Conservation (phyloP, 805 yeast genomes). For the Saccharomycopsis sp. region DNA sequence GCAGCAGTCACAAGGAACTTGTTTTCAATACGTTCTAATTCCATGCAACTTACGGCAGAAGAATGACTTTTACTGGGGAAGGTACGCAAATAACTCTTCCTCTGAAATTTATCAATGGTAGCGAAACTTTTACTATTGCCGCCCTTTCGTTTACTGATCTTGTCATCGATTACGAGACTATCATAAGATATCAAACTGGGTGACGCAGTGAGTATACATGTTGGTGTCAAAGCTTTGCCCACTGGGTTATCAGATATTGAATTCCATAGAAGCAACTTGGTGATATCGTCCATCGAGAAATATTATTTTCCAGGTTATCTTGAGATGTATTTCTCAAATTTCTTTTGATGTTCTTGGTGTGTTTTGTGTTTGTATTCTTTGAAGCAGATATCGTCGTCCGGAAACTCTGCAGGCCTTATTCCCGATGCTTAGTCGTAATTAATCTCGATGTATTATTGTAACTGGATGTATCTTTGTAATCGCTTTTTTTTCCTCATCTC, state of each 20-base stretch:
- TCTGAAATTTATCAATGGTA: background rate
- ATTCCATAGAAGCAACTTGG: background rate
- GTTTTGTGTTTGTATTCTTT: no score
- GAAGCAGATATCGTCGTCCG: no score
- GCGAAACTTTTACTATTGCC: background rate
- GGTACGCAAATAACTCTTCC: background rate
- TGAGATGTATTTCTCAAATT: no score
- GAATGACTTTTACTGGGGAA: background rate
- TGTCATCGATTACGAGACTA: background rate
- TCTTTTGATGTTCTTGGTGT: no score
- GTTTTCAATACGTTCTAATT: background rate
- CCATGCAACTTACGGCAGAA: background rate
- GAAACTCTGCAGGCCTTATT: no score
- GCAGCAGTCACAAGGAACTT: background rate
- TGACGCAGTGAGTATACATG: background rate
- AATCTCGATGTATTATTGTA: no score
- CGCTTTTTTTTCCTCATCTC: no score
- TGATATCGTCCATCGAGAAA: background rate
- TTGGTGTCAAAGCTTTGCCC: background rate
- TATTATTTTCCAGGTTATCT: no score
- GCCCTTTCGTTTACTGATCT: background rate
- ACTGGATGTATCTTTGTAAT: no score
- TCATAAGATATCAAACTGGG: background rate
- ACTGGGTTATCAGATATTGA: background rate
- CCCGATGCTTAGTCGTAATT: no score